Base-by-base conservation (phyloP, 306 rosid genomes). In the Coriaria nepalensis region DNA sequence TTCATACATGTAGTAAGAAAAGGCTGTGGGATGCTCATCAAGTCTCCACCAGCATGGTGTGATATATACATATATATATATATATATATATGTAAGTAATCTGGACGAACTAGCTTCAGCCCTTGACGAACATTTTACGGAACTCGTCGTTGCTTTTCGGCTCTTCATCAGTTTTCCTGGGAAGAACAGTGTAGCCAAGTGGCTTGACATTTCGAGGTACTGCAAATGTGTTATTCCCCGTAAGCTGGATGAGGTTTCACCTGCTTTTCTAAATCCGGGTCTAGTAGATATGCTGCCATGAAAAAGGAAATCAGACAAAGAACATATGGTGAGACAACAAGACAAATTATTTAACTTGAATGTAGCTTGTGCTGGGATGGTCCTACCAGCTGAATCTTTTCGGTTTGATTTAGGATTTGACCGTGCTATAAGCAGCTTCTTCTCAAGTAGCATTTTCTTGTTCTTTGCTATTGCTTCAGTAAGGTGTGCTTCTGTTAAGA, bases 81-180 rank as follows among this genome's bases (percentile, higher is more conserved):
- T 45, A n/a, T 6, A 11, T 7, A 6, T 5, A n/a, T 13, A 8
- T n/a, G 11, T 2, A 1, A 6, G 4, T 0, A 4, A 45, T 12
- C 7, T 11, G 15, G 49, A 7, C 6, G 33, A 13, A 29, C 15
- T 42, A 10, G 34, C 63, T 52, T 12, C 59, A 78, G 60, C 71
- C 69, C 61, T 63, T 53, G 13, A 73, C 46, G 50, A 81, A 77
- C 83, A 90, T 78, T 36, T 75, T 82, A 61, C 95, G 77, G 78
- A 84, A 90, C 72, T 90, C 98, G 9, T 79, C 87, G 54, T 90
- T 90, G 56, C 92, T 73, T 58, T 82, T 90, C 13, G 95, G 98
- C 59, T 29, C 67, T 45, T 78, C 94, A 44, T 73, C 92, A 4
- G 37, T 73, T 32, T 41, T 70, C 80, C 61, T 59, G 73, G 2